Percentiles rank a stretch among this genome's conserved stretches.
These are phyloP conservation scores for Talinum fruticosum DNA, from an alignment of 148 eudicot species.

Conservation along the genomic window DNA sequence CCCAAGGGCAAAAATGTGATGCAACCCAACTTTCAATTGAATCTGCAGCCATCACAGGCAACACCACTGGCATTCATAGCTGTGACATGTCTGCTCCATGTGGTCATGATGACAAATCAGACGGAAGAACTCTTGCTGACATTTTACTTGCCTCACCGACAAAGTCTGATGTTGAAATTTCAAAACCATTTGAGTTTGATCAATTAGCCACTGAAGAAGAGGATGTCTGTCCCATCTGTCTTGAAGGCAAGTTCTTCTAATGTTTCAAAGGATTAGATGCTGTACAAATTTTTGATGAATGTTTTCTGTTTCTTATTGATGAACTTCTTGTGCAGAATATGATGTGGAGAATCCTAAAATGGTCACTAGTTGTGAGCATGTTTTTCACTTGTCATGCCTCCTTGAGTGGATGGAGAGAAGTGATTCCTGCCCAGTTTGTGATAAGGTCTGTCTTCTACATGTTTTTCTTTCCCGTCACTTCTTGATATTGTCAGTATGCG, in stretches of 20 bases:
- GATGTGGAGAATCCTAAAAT: slow-evolving; percentile 73
- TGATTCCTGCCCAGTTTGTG: slow-evolving; percentile 81
- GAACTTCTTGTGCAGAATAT: slow-evolving; percentile 50
- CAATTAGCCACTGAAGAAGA: slow-evolving; percentile 55
- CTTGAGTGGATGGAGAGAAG: slow-evolving; percentile 99
- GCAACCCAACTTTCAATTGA: slow-evolving; percentile 28
- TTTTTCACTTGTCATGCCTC: slow-evolving; percentile 88
- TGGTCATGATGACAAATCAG: slow-evolving; percentile 32
- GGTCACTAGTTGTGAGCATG: slow-evolving; percentile 72
- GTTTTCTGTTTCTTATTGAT: slow-evolving; percentile 2
- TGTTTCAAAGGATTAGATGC: not conserved
- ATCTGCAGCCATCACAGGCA: slow-evolving; percentile 25
- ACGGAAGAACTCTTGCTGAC: slow-evolving; percentile 41
- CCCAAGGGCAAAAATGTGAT: slow-evolving; percentile 33
- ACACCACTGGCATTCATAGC: slow-evolving; percentile 27
- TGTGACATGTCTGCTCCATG: slow-evolving; percentile 26
- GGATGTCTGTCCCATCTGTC: slow-evolving; percentile 86
- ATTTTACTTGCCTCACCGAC: slow-evolving; percentile 54
- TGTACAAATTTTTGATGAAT: not conserved
- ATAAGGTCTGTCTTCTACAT: slow-evolving; percentile 53
- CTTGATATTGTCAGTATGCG: not conserved
- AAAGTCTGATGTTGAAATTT: slow-evolving; percentile 50
- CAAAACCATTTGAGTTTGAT: slow-evolving; percentile 33
- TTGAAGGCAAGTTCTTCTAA: slow-evolving; percentile 55
- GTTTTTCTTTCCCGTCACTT: not conserved